Evolutionary conservation across 139 green algal species (phyloP).

Genomic region (Tetradesmus obliquus): DNA sequence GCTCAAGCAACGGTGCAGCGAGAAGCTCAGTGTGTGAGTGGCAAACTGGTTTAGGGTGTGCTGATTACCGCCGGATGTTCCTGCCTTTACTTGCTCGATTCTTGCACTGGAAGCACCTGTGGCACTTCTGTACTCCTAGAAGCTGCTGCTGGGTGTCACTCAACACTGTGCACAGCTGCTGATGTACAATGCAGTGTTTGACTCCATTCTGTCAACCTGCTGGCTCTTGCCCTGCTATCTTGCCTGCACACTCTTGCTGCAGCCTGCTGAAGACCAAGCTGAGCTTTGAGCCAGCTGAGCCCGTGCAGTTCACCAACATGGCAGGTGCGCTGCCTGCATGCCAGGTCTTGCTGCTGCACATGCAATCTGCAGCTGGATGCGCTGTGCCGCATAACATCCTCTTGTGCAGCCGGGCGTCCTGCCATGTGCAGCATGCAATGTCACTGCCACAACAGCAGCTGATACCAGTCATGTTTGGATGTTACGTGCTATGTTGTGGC

Average conservation of each 20-base stretch:
- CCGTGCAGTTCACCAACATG: not conserved
- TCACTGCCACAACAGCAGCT: not conserved
- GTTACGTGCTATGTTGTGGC: not conserved
- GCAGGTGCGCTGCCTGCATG: not conserved
- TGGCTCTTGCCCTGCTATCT: not conserved
- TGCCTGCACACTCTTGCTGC: not conserved
- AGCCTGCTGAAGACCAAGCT: not conserved
- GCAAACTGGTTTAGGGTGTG: not conserved
- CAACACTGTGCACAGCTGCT: too few species aligned
- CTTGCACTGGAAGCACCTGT: too few species aligned
- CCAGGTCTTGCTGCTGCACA: not conserved
- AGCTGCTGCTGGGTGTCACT: too few species aligned
- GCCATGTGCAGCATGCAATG: not conserved
- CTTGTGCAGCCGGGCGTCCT: not conserved
- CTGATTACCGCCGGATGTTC: not conserved
- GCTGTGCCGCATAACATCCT: not conserved
- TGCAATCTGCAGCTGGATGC: not conserved
- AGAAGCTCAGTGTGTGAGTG: not conserved
- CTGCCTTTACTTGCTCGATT: too few species aligned
- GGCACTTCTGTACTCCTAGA: too few species aligned
- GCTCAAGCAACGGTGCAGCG: constrained; percentile 10
- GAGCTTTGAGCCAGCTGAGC: not conserved
- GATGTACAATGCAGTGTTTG: too few species aligned
- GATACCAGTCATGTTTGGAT: not conserved
- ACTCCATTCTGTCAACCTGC: not conserved